These are phyloP conservation scores for Peronospora destructor DNA, from an alignment of 352 stramenopile species.

Conservation along the genomic window DNA sequence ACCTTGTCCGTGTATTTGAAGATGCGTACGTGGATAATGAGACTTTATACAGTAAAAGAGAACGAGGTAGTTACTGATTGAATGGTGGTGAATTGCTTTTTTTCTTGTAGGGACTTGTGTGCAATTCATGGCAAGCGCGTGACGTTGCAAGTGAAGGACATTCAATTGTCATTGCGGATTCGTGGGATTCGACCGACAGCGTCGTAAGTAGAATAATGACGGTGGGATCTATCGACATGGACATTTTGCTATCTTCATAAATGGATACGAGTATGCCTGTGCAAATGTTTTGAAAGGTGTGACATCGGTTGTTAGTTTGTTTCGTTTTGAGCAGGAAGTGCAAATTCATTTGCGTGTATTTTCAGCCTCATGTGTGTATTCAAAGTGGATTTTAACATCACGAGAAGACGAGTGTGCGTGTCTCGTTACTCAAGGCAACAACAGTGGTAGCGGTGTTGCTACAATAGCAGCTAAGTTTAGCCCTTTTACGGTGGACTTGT, in stretches of 20 bases:
- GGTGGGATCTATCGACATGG: background rate
- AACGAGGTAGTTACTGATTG: too few species aligned
- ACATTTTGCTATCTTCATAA: background rate
- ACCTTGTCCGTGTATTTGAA: constrained; percentile 95
- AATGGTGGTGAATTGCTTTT: too few species aligned
- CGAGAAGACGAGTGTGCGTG: background rate
- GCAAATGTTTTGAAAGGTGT: background rate
- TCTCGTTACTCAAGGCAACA: too few species aligned
- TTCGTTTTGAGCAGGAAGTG: too few species aligned
- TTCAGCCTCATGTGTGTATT: too few species aligned
- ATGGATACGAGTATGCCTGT: background rate
- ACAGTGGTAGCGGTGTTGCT: background rate
- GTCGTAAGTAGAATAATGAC: constrained; percentile 10
- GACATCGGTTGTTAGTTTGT: background rate
- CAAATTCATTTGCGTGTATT: too few species aligned
- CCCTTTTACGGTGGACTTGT: constrained; percentile 12
- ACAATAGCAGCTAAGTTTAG: background rate
- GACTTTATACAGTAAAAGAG: too few species aligned
- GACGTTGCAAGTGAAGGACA: constrained; percentile 93
- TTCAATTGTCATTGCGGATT: constrained; percentile 91
- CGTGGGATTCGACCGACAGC: constrained; percentile 52
- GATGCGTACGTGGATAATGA: constrained; percentile 58
- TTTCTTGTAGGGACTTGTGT: constrained; percentile 92
- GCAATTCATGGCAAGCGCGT: constrained; percentile 94
- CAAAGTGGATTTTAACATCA: too few species aligned